Evolutionary conservation across 257 asterid genomes (phyloP).

Genomic region (Przewalskia tangutica): DNA sequence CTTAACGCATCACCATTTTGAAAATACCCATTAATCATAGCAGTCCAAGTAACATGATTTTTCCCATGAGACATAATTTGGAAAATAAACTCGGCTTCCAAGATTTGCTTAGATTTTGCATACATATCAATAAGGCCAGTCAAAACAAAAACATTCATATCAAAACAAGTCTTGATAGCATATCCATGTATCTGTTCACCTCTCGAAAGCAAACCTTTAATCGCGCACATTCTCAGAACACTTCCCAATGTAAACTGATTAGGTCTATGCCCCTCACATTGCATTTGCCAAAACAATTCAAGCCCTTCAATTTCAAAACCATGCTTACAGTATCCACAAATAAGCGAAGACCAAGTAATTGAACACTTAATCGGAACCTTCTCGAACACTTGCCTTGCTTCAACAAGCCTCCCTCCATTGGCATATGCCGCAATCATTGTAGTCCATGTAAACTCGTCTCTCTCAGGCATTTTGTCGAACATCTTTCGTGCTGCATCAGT

Average conservation of each 20-base stretch:
- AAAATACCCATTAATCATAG: slow-evolving; percentile 72
- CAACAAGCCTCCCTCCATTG: slow-evolving; percentile 42
- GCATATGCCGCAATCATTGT: slow-evolving; percentile 63
- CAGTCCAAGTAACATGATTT: slow-evolving; percentile 93
- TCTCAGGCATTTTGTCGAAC: slow-evolving; percentile 61
- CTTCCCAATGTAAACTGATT: slow-evolving; percentile 58
- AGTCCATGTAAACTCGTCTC: slow-evolving; percentile 67
- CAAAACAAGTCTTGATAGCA: slow-evolving; percentile 44
- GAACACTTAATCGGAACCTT: slow-evolving; percentile 36
- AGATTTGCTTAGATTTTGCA: slow-evolving; percentile 40
- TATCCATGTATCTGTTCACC: slow-evolving; percentile 62
- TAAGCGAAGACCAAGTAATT: slow-evolving; percentile 67
- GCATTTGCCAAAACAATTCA: slow-evolving; percentile 52
- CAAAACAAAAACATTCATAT: slow-evolving; percentile 43
- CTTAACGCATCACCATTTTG: slow-evolving; percentile 34
- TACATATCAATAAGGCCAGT: slow-evolving; percentile 79
- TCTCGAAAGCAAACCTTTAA: slow-evolving; percentile 40
- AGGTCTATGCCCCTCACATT: slow-evolving; percentile 41
- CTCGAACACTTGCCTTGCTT: slow-evolving; percentile 48
- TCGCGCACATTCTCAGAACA: slow-evolving; percentile 60
- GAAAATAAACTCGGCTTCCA: slow-evolving; percentile 57
- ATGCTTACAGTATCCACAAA: slow-evolving; percentile 70
- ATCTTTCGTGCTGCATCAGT: slow-evolving; percentile 51
- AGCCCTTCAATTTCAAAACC: slow-evolving; percentile 56
- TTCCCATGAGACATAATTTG: slow-evolving; percentile 37